Conservation (phyloP, 75 land plant genomes). For the Picea sitchensis region DNA sequence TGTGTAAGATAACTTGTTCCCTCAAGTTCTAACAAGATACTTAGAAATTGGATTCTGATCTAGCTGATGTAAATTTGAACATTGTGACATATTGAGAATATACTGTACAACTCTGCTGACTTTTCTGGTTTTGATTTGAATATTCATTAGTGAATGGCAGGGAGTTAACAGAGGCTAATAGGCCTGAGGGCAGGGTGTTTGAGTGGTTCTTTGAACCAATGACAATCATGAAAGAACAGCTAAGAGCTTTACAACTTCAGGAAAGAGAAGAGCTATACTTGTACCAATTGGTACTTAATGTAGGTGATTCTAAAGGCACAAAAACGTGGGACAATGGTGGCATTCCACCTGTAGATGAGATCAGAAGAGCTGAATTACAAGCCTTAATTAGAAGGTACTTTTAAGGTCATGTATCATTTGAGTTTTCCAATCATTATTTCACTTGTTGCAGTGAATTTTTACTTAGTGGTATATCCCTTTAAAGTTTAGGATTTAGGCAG, state of each 20-base stretch:
- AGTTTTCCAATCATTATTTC: background rate
- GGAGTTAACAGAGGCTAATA: constrained; percentile 62
- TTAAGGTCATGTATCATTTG: background rate
- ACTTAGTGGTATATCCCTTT: background rate
- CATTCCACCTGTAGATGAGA: constrained; percentile 62
- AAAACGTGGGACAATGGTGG: constrained; percentile 69
- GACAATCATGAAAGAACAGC: constrained; percentile 77
- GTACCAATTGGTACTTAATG: constrained; percentile 42
- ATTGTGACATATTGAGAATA: background rate
- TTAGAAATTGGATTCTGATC: background rate
- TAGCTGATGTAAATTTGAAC: background rate
- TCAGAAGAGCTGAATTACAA: constrained; percentile 79
- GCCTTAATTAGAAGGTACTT: constrained; percentile 70
- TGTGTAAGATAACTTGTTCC: constrained; percentile 44
- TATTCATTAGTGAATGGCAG: constrained; percentile 53
- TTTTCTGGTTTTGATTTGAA: background rate
- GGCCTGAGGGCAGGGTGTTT: constrained; percentile 64
- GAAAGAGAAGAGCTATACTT: constrained; percentile 71
- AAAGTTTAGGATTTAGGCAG: background rate
- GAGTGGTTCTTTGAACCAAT: constrained; percentile 85
- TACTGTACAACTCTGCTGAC: background rate
- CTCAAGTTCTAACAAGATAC: background rate
- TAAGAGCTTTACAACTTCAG: constrained; percentile 45
- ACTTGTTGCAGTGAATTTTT: background rate
- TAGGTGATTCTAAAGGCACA: constrained; percentile 43